These are phyloP conservation scores for Coleophoma cylindrospora DNA, from an alignment of 2,329 filamentous ascomycete genomes.

Conservation along the genomic window DNA sequence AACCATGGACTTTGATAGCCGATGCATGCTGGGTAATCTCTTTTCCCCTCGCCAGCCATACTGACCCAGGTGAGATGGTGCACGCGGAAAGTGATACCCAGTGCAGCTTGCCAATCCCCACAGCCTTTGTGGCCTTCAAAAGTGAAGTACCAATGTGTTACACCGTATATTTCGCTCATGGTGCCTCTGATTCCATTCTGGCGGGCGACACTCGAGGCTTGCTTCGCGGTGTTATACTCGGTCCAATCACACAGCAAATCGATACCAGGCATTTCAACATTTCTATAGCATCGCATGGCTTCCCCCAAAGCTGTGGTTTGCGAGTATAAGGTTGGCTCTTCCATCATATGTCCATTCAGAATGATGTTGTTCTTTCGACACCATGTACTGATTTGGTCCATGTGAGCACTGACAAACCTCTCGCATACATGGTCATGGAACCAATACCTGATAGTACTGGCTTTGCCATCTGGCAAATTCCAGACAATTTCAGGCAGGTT, in stretches of 20 bases:
- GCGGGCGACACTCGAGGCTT: slow-evolving; percentile 24
- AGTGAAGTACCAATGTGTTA: slow-evolving; percentile 27
- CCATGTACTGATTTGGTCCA: slow-evolving; percentile 25
- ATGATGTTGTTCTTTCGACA: slow-evolving; percentile 22
- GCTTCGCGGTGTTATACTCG: slow-evolving; percentile 29
- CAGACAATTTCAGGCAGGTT: slow-evolving; percentile 25
- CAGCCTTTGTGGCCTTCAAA: slow-evolving; percentile 28
- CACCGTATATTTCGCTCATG: slow-evolving; percentile 27
- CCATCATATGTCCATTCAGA: slow-evolving; percentile 28
- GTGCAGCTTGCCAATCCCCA: slow-evolving; percentile 29
- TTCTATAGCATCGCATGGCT: slow-evolving; percentile 28
- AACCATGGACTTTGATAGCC: slow-evolving; percentile 29
- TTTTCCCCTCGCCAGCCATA: slow-evolving; percentile 28
- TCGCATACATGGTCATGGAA: slow-evolving; percentile 28
- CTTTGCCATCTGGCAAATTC: slow-evolving; percentile 21
- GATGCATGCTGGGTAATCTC: slow-evolving; percentile 27
- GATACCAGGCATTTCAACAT: slow-evolving; percentile 26
- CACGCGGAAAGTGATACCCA: slow-evolving; percentile 27
- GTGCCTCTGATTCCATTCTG: slow-evolving; percentile 23
- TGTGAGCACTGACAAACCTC: slow-evolving; percentile 25
- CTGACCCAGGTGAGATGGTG: slow-evolving; percentile 27
- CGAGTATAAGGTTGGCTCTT: slow-evolving; percentile 25
- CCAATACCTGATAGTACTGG: slow-evolving; percentile 22
- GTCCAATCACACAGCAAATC: slow-evolving; percentile 24
- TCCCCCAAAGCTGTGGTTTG: slow-evolving; percentile 27